These are phyloP conservation scores for Trametes coccinea DNA, from an alignment of 768 basidiomycete genomes.

Conservation along the genomic window DNA sequence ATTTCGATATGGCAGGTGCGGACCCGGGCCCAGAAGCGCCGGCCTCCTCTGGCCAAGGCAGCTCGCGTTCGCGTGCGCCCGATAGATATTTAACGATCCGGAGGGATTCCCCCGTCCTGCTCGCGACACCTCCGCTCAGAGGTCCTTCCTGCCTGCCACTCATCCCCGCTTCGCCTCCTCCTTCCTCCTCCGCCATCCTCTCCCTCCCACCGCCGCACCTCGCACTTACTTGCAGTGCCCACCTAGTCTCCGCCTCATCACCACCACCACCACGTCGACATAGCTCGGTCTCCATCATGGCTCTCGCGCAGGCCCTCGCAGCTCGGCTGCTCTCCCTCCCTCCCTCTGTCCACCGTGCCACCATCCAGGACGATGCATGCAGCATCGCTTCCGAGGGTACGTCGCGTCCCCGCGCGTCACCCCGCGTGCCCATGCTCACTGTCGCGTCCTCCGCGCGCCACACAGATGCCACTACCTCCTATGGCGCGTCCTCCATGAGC, in stretches of 20 bases:
- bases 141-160: slow-evolving; percentile 5
- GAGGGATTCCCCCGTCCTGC: slow-evolving; percentile 17
- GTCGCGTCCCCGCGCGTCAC: neutral
- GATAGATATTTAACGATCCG: slow-evolving; percentile 21
- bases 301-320: slow-evolving; percentile 13
- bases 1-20: slow-evolving; percentile 20
- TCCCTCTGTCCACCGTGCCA: slow-evolving; percentile 7
- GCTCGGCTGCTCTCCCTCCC: slow-evolving; percentile 11
- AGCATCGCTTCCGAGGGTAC: slow-evolving; percentile 20
- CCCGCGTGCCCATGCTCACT: slow-evolving; percentile 4
- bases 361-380: slow-evolving; percentile 15
- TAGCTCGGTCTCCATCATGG: slow-evolving; percentile 8
- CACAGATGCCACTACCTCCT: slow-evolving; percentile 25
- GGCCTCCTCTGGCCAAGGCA: neutral
- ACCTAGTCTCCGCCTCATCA: neutral
- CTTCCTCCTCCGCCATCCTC: neutral
- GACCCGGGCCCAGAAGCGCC: neutral
- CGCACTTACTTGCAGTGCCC: neutral
- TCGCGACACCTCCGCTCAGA: slow-evolving; percentile 24
- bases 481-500: slow-evolving; percentile 29
- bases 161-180: neutral
- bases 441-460: neutral
- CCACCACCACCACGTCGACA: neutral
- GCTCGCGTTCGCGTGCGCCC: slow-evolving; percentile 9
- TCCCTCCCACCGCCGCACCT: neutral